These are phyloP conservation scores for Hymenotorrendiella dingleyae DNA, from an alignment of 2,329 filamentous ascomycete species.

Conservation along the genomic window DNA sequence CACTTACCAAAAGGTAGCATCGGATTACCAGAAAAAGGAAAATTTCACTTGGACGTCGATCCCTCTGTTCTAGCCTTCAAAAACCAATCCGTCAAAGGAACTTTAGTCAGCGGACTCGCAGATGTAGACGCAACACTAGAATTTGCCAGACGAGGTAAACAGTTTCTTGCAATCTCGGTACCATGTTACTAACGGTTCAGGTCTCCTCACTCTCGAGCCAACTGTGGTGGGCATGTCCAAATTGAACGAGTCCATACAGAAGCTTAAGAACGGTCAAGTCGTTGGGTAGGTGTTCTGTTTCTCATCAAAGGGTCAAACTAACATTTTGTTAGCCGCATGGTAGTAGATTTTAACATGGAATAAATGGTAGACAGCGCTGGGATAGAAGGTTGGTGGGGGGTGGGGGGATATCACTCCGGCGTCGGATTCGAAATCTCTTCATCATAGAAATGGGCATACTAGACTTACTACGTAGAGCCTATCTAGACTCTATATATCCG, in stretches of 20 bases:
- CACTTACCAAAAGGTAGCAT: neutral
- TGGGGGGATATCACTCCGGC: too few relatives aligned
- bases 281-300: slow-evolving; percentile 19
- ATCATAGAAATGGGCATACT: too few relatives aligned
- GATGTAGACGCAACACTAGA: slow-evolving; percentile 15
- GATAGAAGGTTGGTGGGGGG: too few relatives aligned
- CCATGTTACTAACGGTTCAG: slow-evolving; percentile 2
- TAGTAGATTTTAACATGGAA: too few relatives aligned
- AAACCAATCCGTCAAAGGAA: slow-evolving; percentile 16
- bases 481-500: too few relatives aligned
- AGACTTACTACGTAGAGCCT: too few relatives aligned
- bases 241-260: slow-evolving; percentile 18
- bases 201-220: slow-evolving; percentile 15
- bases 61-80: slow-evolving; percentile 12
- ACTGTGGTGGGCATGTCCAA: slow-evolving; percentile 14
- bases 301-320: too few relatives aligned
- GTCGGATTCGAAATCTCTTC: too few relatives aligned
- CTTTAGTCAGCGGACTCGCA: slow-evolving; percentile 13
- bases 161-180: neutral
- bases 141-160: slow-evolving; percentile 4
- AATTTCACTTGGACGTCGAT: slow-evolving; percentile 11
- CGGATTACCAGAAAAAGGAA: neutral
- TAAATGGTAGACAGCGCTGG: too few relatives aligned
- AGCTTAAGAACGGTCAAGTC: slow-evolving; percentile 19
- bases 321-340: too few relatives aligned